Base-by-base conservation (phyloP, 805 yeast species). In the Wickerhamiella alocasiicola region DNA sequence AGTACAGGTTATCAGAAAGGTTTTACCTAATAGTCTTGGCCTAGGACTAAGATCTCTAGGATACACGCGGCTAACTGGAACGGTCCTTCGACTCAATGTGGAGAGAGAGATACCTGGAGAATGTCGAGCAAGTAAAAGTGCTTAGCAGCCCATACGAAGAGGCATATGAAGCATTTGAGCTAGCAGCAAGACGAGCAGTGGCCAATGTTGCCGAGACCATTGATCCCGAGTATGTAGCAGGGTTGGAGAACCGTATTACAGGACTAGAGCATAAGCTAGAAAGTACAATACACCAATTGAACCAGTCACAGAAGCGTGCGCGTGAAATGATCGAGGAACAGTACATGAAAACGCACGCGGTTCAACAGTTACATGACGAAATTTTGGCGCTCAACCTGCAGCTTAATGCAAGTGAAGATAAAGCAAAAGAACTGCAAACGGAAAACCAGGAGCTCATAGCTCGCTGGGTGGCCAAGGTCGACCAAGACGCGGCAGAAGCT, bases 321-420 rank as follows among this genome's bases (percentile, higher is more conserved):
- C 34, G 55, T 5, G 46, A 47, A 16, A 36, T 47, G 40, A 39
- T 47, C 9, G 56, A 52, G 33, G 55, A 51, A 36, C 50, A 51
- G 39, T 49, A 49, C 41, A 23, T 67, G 20, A 76, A 75, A 55
- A 68, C 74, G 39, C 68, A 68, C 48, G 67, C 76, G 4, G 67
- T 76, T 15, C 81, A 74, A 45, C 61, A 68, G 24, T 56, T 78
- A 31, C 78, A 77, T 44, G 87, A 82, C 52, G 91, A 81, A 51
- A 62, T 77, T 21, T 62, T 81, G 15, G 68, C 76, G 1, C 52
- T 67, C 45, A 71, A 73, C 39, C 74, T 82, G 30, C 85, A 78
- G 52, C 62, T 64, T 26, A 72, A 70, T 44, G 65, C 74, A 12
- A 50, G 56, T 24, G 65, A 62, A 19, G 67, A 48, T 24, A 46